Percentiles rank a stretch among this genome's conserved stretches.
Evolutionary conservation across 345 rosid genomes (phyloP).

Genomic region (Eucalyptus sp.): DNA sequence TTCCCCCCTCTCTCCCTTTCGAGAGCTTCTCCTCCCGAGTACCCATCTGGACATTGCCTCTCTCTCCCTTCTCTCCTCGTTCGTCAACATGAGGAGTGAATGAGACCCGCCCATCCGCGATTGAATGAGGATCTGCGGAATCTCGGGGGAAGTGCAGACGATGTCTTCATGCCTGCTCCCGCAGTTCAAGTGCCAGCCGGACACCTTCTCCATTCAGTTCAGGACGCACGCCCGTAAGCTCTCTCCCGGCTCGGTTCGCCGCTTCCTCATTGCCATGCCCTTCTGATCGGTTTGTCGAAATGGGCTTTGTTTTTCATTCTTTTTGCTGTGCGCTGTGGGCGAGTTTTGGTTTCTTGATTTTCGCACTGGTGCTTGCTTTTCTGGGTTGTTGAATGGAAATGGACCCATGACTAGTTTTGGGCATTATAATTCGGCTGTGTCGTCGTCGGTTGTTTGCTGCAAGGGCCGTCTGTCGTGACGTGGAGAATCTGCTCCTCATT

Average conservation of each 20-base stretch:
- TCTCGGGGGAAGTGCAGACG: neutral
- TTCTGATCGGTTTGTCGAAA: neutral
- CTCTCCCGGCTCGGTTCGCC: neutral
- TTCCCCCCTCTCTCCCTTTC: neutral
- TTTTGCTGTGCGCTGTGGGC: neutral
- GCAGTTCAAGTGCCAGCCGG: conserved; percentile 89
- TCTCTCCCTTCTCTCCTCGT: neutral
- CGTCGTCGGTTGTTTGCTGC: neutral
- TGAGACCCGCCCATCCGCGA: neutral
- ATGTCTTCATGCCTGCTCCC: conserved; percentile 82
- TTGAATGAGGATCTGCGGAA: neutral
- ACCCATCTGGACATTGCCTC: neutral
- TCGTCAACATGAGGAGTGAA: neutral
- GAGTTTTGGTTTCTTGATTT: neutral
- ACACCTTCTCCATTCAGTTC: conserved; percentile 53
- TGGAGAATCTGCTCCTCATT: neutral
- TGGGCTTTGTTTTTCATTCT: neutral
- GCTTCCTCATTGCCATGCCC: neutral
- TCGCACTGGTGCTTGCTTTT: neutral
- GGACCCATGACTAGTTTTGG: neutral
- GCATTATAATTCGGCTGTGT: neutral
- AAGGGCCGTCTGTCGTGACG: neutral
- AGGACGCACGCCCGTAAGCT: conserved; percentile 1
- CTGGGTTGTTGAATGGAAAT: neutral
- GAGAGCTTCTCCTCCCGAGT: neutral